Evolutionary conservation across 306 rosid genomes (phyloP).

Genomic region (Luffa aegyptiaca): DNA sequence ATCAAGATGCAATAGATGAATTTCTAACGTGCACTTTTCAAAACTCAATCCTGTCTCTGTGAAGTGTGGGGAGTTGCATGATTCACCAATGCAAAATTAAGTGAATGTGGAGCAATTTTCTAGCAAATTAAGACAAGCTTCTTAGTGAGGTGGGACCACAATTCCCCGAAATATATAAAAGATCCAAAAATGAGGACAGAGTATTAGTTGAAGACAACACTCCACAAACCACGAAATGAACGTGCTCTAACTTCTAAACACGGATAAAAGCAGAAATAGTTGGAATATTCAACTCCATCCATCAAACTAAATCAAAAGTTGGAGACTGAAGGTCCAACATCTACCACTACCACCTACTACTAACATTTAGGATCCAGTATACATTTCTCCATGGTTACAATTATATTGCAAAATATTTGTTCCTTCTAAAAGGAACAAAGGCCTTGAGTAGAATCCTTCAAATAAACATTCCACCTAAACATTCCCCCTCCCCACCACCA

Average conservation of each 20-base stretch:
- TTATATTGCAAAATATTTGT: not conserved
- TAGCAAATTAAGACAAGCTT: not conserved
- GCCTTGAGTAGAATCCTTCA: not conserved
- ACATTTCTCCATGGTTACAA: not conserved
- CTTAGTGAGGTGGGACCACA: not conserved
- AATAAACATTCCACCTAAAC: constrained; percentile 6
- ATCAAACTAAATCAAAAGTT: not conserved
- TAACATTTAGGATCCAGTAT: not conserved
- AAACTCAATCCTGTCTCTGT: not conserved
- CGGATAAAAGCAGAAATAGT: not conserved
- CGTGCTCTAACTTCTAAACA: not conserved
- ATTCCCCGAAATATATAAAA: not conserved
- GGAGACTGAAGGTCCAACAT: not conserved
- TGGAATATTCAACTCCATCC: not conserved
- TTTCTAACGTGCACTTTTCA: not conserved
- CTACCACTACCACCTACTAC: not conserved
- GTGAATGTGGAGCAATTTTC: not conserved
- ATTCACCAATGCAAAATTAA: not conserved
- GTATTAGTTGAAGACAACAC: not conserved
- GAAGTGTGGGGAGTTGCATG: not conserved
- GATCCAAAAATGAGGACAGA: not conserved
- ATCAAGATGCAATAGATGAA: not conserved
- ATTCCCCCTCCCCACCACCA: not conserved
- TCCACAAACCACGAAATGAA: not conserved
- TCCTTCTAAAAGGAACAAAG: not conserved